These are phyloP conservation scores for Pyrenophora graminea DNA, from an alignment of 2,329 filamentous ascomycete species.

Conservation along the genomic window DNA sequence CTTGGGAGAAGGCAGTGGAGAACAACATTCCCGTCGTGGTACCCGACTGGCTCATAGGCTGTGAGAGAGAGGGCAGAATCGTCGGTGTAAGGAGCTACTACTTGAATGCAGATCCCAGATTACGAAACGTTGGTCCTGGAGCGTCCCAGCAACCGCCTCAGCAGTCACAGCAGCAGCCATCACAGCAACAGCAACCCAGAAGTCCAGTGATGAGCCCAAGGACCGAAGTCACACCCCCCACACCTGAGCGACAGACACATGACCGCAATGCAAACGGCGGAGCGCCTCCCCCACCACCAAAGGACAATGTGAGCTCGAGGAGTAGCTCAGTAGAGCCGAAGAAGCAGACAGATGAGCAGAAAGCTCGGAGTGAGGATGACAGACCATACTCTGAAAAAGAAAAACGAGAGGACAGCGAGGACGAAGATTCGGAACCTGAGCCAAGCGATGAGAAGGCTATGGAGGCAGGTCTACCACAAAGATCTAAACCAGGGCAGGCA, in stretches of 20 bases:
- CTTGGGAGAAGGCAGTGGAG: constrained; percentile 96
- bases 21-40: constrained; percentile 97
- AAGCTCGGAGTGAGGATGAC: constrained; percentile 40
- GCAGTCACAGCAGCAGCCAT: constrained; percentile 20
- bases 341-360: constrained; percentile 39
- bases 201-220: constrained; percentile 49
- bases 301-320: constrained; percentile 34
- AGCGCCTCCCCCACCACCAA: constrained; percentile 42
- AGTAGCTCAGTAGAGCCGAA: constrained; percentile 38
- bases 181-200: constrained; percentile 31
- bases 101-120: constrained; percentile 77
- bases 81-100: constrained; percentile 96
- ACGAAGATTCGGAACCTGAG: constrained; percentile 27
- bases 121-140: constrained; percentile 57
- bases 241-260: constrained; percentile 49
- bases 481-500: constrained; percentile 32
- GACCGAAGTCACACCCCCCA: constrained; percentile 57
- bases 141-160: constrained; percentile 32
- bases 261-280: constrained; percentile 28
- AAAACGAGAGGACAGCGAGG: constrained; percentile 32
- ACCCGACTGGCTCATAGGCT: constrained; percentile 97
- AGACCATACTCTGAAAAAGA: constrained; percentile 37
- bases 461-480: constrained; percentile 36
- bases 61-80: constrained; percentile 88
- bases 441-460: constrained; percentile 29